These are phyloP conservation scores for Hypoxylon sp. DNA, from an alignment of 2,329 filamentous ascomycete species.

Conservation along the genomic window DNA sequence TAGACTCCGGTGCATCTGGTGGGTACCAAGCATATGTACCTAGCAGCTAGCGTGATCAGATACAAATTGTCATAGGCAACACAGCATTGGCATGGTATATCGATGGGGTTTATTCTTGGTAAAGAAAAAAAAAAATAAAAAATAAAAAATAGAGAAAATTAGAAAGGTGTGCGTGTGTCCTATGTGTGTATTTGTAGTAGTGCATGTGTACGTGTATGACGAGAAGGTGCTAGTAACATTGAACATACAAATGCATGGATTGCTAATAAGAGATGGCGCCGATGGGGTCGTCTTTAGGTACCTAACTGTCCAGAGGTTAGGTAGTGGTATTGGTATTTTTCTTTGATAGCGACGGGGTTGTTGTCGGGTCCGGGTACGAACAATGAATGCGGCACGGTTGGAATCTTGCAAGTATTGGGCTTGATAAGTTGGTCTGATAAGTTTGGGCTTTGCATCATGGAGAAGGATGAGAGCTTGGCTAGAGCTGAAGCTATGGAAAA, in stretches of 20 bases:
- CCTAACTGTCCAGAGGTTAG: too few relatives aligned
- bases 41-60: conserved; percentile 11
- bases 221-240: conserved; percentile 30
- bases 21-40: conserved; percentile 35
- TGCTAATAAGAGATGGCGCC: conserved; percentile 26
- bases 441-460: conserved; percentile 11
- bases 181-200: conserved; percentile 8
- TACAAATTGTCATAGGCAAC: not conserved
- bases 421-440: conserved; percentile 25
- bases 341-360: conserved; percentile 20
- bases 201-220: conserved; percentile 24
- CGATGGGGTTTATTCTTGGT: not conserved
- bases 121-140: conserved; percentile 1
- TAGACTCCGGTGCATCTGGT: conserved; percentile 39
- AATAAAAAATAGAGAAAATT: not conserved
- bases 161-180: conserved; percentile 3
- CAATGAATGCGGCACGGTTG: conserved; percentile 38
- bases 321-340: conserved; percentile 1
- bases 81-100: not conserved
- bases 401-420: conserved; percentile 25
- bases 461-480: not conserved
- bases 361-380: conserved; percentile 25
- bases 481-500: not conserved
- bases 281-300: conserved; percentile 10
- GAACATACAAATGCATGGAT: conserved; percentile 19